Conservation (phyloP, 371 early-diverging fungal genomes). For the Mucor sp. region DNA sequence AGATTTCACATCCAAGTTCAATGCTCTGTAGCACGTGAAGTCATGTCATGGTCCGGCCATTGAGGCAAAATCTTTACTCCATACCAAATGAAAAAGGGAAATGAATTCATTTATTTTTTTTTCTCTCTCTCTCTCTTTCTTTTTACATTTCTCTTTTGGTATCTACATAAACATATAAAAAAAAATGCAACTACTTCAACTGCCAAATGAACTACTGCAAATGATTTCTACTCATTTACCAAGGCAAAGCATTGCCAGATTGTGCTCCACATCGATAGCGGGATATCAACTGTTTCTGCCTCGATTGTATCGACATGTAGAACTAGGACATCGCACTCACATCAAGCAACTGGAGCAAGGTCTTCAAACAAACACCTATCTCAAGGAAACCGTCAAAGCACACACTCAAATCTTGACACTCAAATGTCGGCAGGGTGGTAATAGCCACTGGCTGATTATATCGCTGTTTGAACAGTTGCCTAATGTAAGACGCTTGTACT, state of each 20-base stretch:
- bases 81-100: too few species aligned
- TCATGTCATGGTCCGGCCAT: not conserved
- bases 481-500: constrained; percentile 23
- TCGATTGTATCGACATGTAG: constrained; percentile 36
- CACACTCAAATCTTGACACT: constrained; percentile 35
- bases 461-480: constrained; percentile 24
- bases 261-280: constrained; percentile 32
- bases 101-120: not conserved
- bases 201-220: constrained; percentile 39
- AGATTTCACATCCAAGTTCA: not conserved
- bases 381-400: constrained; percentile 23
- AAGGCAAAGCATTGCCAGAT: constrained; percentile 23
- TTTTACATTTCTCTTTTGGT: not conserved
- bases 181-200: constrained; percentile 19
- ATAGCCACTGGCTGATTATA: constrained; percentile 29
- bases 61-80: not conserved
- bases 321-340: constrained; percentile 33
- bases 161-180: not conserved
- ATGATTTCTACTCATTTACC: constrained; percentile 24
- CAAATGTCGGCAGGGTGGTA: constrained; percentile 36
- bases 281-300: constrained; percentile 38
- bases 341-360: constrained; percentile 36
- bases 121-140: not conserved
- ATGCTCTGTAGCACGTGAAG: not conserved
- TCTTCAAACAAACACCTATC: constrained; percentile 11